Conservation (phyloP, 805 yeast genomes). For the Kodamaea jinghongensis region DNA sequence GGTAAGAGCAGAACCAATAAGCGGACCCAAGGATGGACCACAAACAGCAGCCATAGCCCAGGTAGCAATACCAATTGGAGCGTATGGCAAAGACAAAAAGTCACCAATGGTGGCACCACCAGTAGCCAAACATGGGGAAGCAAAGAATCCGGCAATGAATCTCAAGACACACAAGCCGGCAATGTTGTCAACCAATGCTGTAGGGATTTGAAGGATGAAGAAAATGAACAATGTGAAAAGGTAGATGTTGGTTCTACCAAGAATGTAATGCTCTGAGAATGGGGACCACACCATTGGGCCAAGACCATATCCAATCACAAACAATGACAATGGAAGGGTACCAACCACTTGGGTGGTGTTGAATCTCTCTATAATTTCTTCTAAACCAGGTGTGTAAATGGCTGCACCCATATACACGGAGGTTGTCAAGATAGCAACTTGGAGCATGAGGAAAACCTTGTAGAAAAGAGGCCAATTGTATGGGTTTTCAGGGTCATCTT, state of each 20-base stretch:
- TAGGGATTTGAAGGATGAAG: constrained; percentile 52
- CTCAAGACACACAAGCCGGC: constrained; percentile 51
- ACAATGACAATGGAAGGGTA: constrained; percentile 50
- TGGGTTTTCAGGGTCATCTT: constrained; percentile 56
- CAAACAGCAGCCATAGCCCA: constrained; percentile 55
- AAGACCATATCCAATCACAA: constrained; percentile 58
- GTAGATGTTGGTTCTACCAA: constrained; percentile 55
- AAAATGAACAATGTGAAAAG: constrained; percentile 46
- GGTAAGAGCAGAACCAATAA: constrained; percentile 48
- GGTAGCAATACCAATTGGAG: constrained; percentile 46
- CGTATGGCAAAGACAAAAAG: constrained; percentile 37
- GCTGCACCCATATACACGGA: constrained; percentile 59
- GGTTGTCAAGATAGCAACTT: constrained; percentile 45
- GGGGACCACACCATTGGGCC: constrained; percentile 63
- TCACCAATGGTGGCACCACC: constrained; percentile 60
- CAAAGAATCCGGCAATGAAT: constrained; percentile 52
- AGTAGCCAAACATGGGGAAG: constrained; percentile 49
- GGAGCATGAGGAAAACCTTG: constrained; percentile 36
- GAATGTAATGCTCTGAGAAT: constrained; percentile 50
- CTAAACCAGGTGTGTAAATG: constrained; percentile 51
- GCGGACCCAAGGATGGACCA: constrained; percentile 58
- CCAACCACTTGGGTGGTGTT: constrained; percentile 44
- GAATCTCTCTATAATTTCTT: constrained; percentile 43
- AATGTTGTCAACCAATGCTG: constrained; percentile 49
- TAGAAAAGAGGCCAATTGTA: constrained; percentile 49